Evolutionary conservation across 176 grass and related monocot genomes (phyloP), one percentile per base, ranked within the genome.

Genomic region (Poa pratensis): DNA sequence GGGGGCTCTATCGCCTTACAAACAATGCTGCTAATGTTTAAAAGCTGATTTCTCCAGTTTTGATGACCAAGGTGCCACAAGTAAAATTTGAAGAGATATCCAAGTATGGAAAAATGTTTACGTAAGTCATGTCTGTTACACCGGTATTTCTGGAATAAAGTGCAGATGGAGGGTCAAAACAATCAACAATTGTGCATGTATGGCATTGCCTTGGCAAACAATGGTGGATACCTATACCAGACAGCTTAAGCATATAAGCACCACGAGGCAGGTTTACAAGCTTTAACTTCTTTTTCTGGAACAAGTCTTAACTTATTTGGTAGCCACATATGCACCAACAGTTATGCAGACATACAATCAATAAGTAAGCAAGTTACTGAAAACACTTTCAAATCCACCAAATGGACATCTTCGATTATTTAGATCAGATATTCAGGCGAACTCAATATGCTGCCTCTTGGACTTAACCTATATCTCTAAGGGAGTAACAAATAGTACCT

Each of bases 401-500:
- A 69, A 20, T 54, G 22, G 62, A 69, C 79, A 66, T 81, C 16
- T 81, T 81, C 20, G 17, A 48, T 49, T 30, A 46, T n/a, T n/a
- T 23, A 81, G 6, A 55, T 81, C 28, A 54, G 17, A 48, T 53
- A 75, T 75, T 77, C 28, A 82, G 65, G 64, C 37, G 19, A 50
- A 9, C n/a, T 58, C 51, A 20, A 15, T 71, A 6, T 37, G 16
- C 32, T 75, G 73, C 27, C 24, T 53, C 3, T 20, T 59, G 16
- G 1, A 14, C 18, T 46, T 72, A 76, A 61, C 27, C 16, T 71
- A 69, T 3, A 77, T 34, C 6, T 6, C 6, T 17, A 65, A 32
- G 62, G 62, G 13, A 17, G 27, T 65, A 20, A 35, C 39, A 64
- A 26, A 88, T 26, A 73, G 35, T 82, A 98, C 96, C 96, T 98